These are phyloP conservation scores for Pochonia chlamydosporia DNA, from an alignment of 2,329 filamentous ascomycete genomes.

Conservation along the genomic window DNA sequence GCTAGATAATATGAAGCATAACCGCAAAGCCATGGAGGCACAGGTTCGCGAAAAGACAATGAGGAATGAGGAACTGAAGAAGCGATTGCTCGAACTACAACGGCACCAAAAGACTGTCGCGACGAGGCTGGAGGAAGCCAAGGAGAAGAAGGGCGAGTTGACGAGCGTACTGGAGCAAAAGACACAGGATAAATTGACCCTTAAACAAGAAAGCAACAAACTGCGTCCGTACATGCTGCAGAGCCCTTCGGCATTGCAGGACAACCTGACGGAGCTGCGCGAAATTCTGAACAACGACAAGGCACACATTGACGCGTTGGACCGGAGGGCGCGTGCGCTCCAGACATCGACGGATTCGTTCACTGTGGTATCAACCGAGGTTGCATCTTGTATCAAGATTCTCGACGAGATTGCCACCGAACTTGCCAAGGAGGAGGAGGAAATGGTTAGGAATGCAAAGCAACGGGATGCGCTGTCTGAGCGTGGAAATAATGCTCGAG, in stretches of 20 bases:
- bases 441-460: slow-evolving; percentile 69
- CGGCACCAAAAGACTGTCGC: slow-evolving; percentile 78
- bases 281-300: slow-evolving; percentile 75
- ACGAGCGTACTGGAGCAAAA: slow-evolving; percentile 68
- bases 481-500: slow-evolving; percentile 79
- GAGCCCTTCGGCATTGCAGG: slow-evolving; percentile 77
- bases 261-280: slow-evolving; percentile 73
- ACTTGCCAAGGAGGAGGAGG: slow-evolving; percentile 85
- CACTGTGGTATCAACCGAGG: slow-evolving; percentile 74
- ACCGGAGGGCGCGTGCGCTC: slow-evolving; percentile 79
- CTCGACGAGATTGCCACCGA: slow-evolving; percentile 84
- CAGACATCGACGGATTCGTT: slow-evolving; percentile 93
- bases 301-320: slow-evolving; percentile 77
- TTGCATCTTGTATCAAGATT: slow-evolving; percentile 81
- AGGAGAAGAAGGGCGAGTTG: slow-evolving; percentile 71
- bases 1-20: slow-evolving; percentile 73
- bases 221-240: slow-evolving; percentile 88
- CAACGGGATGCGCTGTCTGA: slow-evolving; percentile 86
- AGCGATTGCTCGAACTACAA: slow-evolving; percentile 71
- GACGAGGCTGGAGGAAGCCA: slow-evolving; percentile 75
- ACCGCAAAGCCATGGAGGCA: slow-evolving; percentile 72
- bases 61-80: slow-evolving; percentile 83
- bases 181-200: slow-evolving; percentile 61
- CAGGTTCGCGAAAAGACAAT: slow-evolving; percentile 79
- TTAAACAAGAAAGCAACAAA: slow-evolving; percentile 82